phyloP scores from a whole-genome alignment of 257 asterid genomes.

The Cordia subcordata region DNA sequence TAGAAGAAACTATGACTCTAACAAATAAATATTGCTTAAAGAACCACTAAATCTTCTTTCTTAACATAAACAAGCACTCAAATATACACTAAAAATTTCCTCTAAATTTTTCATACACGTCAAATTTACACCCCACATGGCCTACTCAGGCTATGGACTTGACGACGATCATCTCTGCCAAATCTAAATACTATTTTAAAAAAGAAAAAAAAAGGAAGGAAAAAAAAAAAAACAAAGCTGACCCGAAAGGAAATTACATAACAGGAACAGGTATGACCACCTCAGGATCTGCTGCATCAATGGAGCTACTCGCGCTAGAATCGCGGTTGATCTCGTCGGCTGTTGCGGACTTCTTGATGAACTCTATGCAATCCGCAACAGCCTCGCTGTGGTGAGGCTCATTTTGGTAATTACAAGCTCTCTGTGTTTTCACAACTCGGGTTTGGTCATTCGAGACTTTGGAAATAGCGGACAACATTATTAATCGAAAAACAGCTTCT shows the following conservation, averaged over 20 bases:
- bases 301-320: slow-evolving; percentile 11
- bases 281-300: slow-evolving; percentile 7
- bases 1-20: neutral
- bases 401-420: neutral
- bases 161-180: neutral
- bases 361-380: slow-evolving; percentile 45
- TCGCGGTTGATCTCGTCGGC: slow-evolving; percentile 10
- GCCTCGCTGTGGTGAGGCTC: slow-evolving; percentile 37
- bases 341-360: slow-evolving; percentile 31
- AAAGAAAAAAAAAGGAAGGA: neutral
- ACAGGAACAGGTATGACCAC: slow-evolving; percentile 21
- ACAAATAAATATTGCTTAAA: too few species aligned
- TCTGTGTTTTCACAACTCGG: neutral
- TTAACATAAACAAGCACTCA: too few species aligned
- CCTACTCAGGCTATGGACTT: neutral
- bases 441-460: slow-evolving; percentile 10
- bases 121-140: neutral
- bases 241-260: slow-evolving; percentile 6
- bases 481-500: slow-evolving; percentile 35
- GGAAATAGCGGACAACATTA: slow-evolving; percentile 37
- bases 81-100: neutral
- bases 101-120: neutral
- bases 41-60: too few species aligned
- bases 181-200: neutral
- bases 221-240: neutral